Percentiles rank a stretch among this genome's conserved stretches.
Evolutionary conservation across 2,329 filamentous ascomycete species (phyloP).

Genomic region (Exophiala lecanii-corni): DNA sequence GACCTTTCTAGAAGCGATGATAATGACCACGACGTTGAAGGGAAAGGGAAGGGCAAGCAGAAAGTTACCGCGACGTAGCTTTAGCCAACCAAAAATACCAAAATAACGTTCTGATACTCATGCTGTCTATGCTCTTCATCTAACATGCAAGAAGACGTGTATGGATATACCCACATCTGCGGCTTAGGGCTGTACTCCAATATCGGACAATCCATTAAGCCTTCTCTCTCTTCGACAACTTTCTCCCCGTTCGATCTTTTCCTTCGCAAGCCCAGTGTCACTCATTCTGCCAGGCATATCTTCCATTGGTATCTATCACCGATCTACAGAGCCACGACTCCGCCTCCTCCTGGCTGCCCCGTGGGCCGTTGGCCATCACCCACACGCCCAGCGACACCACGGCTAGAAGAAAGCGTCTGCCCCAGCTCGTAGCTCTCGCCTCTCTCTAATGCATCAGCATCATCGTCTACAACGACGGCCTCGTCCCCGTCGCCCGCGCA

Average conservation of each 20-base stretch:
- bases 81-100: too few relatives aligned
- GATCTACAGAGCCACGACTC: constrained; percentile 13
- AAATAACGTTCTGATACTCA: too few relatives aligned
- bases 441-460: constrained; percentile 39
- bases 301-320: too few relatives aligned
- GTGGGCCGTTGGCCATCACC: background rate
- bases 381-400: background rate
- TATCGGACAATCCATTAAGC: background rate
- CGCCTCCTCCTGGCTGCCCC: constrained; percentile 17
- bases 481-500: constrained; percentile 21
- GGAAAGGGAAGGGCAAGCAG: constrained; percentile 35
- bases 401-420: constrained; percentile 4
- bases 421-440: constrained; percentile 38
- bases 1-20: constrained; percentile 44
- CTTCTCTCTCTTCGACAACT: background rate
- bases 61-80: background rate
- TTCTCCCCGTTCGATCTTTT: background rate
- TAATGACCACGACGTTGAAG: constrained; percentile 28
- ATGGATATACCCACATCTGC: too few relatives aligned
- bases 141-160: too few relatives aligned
- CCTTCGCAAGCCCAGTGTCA: too few relatives aligned
- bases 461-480: constrained; percentile 30
- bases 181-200: too few relatives aligned
- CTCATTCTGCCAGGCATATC: too few relatives aligned
- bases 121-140: too few relatives aligned